Conservation (phyloP, 495 filamentous ascomycete genomes). For the Recurvomyces mirabilis region DNA sequence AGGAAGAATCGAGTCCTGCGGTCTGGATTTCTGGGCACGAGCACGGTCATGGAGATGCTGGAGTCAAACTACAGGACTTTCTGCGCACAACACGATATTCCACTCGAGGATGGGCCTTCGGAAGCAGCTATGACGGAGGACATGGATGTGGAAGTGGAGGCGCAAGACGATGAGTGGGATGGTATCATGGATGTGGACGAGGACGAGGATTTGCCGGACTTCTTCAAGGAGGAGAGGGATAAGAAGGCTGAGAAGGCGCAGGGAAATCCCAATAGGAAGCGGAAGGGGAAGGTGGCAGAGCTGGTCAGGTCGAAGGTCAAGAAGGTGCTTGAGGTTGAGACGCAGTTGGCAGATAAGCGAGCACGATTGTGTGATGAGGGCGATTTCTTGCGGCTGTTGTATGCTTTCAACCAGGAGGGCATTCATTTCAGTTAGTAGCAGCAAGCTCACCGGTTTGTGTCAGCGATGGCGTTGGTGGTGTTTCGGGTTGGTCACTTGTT, state of each 20-base stretch:
- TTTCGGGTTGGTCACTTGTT: too few relatives aligned
- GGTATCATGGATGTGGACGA: slow-evolving; percentile 46
- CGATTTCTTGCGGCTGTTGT: slow-evolving; percentile 68
- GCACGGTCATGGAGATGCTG: slow-evolving; percentile 66
- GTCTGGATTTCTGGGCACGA: slow-evolving; percentile 62
- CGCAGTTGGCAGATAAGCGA: slow-evolving; percentile 65
- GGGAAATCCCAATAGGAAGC: slow-evolving; percentile 41
- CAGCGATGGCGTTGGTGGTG: too few relatives aligned
- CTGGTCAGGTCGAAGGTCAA: slow-evolving; percentile 72
- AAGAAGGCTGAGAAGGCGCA: slow-evolving; percentile 34
- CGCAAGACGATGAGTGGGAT: slow-evolving; percentile 40
- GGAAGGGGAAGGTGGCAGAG: slow-evolving; percentile 63
- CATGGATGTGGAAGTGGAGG: slow-evolving; percentile 39
- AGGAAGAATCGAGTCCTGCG: slow-evolving; percentile 68
- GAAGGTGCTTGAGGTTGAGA: slow-evolving; percentile 65
- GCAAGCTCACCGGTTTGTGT: too few relatives aligned
- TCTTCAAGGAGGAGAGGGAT: slow-evolving; percentile 60
- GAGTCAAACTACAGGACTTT: slow-evolving; percentile 79
- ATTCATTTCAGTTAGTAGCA: slow-evolving; percentile 95
- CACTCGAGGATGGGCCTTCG: slow-evolving; percentile 56
- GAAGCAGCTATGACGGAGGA: slow-evolving; percentile 21
- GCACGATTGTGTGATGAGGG: slow-evolving; percentile 80
- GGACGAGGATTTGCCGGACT: slow-evolving; percentile 55
- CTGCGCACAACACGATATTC: slow-evolving; percentile 72
- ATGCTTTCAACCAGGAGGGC: slow-evolving; percentile 77